Evolutionary conservation across 257 asterid species (phyloP).

Genomic region (Primulina eburnea): DNA sequence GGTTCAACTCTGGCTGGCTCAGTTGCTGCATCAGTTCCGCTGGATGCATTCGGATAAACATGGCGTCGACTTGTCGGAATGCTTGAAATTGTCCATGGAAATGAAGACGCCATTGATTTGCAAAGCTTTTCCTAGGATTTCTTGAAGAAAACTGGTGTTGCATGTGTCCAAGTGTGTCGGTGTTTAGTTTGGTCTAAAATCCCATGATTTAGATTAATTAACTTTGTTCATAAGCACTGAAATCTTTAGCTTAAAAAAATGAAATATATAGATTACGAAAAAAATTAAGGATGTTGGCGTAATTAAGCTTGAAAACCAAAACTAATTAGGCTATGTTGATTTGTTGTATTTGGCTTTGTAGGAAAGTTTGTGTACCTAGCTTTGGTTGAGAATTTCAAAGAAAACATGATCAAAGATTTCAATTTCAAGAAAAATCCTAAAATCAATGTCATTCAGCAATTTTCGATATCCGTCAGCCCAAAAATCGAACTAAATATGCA

Average conservation of each 20-base stretch:
- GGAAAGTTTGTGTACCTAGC: neutral
- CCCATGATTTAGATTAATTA: slow-evolving; percentile 33
- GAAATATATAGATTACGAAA: neutral
- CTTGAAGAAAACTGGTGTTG: slow-evolving; percentile 15
- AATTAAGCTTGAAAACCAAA: neutral
- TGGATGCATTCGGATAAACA: slow-evolving; percentile 28
- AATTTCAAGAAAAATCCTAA: no score
- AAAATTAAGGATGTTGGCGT: neutral
- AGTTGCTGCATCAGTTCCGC: slow-evolving; percentile 46
- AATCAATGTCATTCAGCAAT: no score
- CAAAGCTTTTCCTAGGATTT: slow-evolving; percentile 49
- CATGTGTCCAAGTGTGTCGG: neutral
- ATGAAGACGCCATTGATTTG: slow-evolving; percentile 62
- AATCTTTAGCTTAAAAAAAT: neutral
- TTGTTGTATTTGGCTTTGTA: neutral
- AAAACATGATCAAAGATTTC: no score
- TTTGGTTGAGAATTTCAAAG: neutral
- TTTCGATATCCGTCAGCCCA: no score
- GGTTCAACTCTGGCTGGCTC: slow-evolving; percentile 66
- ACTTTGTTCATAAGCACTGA: slow-evolving; percentile 24
- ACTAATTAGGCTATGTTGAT: neutral
- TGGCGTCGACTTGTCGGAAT: slow-evolving; percentile 51
- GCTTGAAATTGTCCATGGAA: slow-evolving; percentile 60
- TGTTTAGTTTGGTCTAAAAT: slow-evolving; percentile 15
- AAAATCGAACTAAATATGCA: no score